A percentile compares a stretch with the other conserved stretches of the same genome.
Evolutionary conservation across 805 yeast species (phyloP).

Genomic region (Starmera amethionina): DNA sequence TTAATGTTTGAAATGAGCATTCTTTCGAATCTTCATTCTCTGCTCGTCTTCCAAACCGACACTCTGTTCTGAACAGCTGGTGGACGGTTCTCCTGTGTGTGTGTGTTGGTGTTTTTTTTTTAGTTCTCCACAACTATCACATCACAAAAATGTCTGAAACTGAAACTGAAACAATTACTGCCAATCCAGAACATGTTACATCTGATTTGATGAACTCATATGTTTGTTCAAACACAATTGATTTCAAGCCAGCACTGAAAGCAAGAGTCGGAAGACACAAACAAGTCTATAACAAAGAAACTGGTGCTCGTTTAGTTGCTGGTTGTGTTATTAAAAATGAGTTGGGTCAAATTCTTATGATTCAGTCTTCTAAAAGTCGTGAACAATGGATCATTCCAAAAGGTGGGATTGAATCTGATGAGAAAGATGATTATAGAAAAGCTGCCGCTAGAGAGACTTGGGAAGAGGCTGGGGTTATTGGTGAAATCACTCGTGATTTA

Average conservation of each 20-base stretch:
- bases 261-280: conserved; percentile 24
- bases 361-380: conserved; percentile 61
- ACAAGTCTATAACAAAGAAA: conserved; percentile 39
- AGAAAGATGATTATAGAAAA: conserved; percentile 22
- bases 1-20: too few species aligned
- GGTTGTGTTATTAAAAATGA: conserved; percentile 76
- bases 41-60: too few species aligned
- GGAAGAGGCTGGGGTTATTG: conserved; percentile 95
- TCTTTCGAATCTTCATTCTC: too few species aligned
- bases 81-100: too few species aligned
- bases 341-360: conserved; percentile 59
- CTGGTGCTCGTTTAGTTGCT: conserved; percentile 85
- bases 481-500: conserved; percentile 42
- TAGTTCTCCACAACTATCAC: too few species aligned
- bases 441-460: conserved; percentile 81
- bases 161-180: too few species aligned
- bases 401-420: conserved; percentile 92
- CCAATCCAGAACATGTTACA: too few species aligned
- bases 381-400: conserved; percentile 86
- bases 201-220: too few species aligned
- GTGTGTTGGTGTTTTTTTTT: too few species aligned
- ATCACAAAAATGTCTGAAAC: too few species aligned
- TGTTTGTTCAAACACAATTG: too few species aligned
- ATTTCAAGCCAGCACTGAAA: not conserved
- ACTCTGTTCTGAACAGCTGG: too few species aligned